A percentile compares a stretch with the other conserved stretches of the same genome.
phyloP scores from a whole-genome alignment of 768 basidiomycete genomes.

The Termitomyces sp. region DNA sequence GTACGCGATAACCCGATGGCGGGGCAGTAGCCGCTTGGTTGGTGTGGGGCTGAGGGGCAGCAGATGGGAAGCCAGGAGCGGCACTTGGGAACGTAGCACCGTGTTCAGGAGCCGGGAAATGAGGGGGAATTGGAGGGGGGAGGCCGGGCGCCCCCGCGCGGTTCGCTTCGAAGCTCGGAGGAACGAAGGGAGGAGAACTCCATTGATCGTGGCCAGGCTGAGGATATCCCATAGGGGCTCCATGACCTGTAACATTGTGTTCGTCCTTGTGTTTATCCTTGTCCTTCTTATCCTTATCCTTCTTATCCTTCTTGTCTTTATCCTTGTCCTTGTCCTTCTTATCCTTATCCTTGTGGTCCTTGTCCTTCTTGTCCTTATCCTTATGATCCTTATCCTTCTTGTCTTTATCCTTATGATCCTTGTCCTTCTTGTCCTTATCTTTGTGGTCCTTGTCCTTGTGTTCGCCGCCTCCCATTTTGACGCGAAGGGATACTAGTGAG shows the following conservation, averaged over 20 bases:
- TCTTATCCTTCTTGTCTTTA: slow-evolving; percentile 17
- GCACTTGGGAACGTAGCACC: slow-evolving; percentile 7
- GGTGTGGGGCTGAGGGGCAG: slow-evolving; percentile 5
- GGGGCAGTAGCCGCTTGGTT: slow-evolving; percentile 29
- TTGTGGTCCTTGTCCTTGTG: slow-evolving; percentile 22
- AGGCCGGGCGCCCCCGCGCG: slow-evolving; percentile 6
- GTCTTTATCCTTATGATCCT: slow-evolving; percentile 22
- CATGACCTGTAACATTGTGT: slow-evolving; percentile 1
- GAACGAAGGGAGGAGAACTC: slow-evolving; percentile 21
- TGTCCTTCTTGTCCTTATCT: slow-evolving; percentile 23
- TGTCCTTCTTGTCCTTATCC: slow-evolving; percentile 23
- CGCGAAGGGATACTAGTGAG: not conserved
- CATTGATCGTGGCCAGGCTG: slow-evolving; percentile 8
- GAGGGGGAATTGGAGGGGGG: slow-evolving; percentile 5
- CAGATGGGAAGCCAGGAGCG: slow-evolving; percentile 15
- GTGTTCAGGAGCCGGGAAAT: slow-evolving; percentile 2
- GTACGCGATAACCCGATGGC: slow-evolving; percentile 65
- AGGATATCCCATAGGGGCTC: not conserved
- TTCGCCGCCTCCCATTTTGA: slow-evolving; percentile 7
- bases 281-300: slow-evolving; percentile 24
- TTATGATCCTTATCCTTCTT: slow-evolving; percentile 25
- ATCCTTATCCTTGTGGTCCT: slow-evolving; percentile 21
- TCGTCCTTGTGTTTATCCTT: slow-evolving; percentile 9
- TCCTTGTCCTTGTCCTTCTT: slow-evolving; percentile 23
- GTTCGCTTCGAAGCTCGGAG: slow-evolving; percentile 15